These are phyloP conservation scores for Carallia pectinifolia DNA, from an alignment of 345 rosid species.

Conservation along the genomic window DNA sequence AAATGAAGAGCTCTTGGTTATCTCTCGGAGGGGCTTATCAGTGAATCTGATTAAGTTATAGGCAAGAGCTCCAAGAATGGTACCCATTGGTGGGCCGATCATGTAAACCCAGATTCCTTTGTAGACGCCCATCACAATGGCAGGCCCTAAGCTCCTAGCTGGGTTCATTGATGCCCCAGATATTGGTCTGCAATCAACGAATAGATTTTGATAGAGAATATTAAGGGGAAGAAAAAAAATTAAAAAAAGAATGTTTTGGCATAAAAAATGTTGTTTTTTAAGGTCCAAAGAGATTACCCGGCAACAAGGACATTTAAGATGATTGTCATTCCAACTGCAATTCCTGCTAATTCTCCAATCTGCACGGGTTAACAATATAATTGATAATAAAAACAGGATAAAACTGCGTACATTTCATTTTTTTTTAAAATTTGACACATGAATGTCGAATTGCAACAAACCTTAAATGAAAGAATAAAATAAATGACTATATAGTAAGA, in stretches of 20 bases:
- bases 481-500: background rate
- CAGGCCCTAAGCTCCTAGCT: constrained; percentile 40
- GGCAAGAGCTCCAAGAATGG: constrained; percentile 31
- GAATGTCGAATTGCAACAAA: no score
- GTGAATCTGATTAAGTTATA: constrained; percentile 30
- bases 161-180: constrained; percentile 51
- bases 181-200: constrained; percentile 26
- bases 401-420: no score
- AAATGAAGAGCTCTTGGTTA: constrained; percentile 14
- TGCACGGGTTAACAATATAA: background rate
- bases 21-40: constrained; percentile 15
- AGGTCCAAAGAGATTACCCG: constrained; percentile 8
- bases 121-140: constrained; percentile 26
- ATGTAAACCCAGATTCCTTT: constrained; percentile 39
- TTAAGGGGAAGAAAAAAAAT: no score
- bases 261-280: background rate
- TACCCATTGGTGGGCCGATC: constrained; percentile 27
- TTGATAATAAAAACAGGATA: no score
- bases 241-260: no score
- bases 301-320: constrained; percentile 24
- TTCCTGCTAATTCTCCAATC: constrained; percentile 26
- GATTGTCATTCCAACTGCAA: constrained; percentile 28
- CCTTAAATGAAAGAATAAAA: background rate
- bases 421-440: no score
- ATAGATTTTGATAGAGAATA: background rate